Conservation (phyloP, 2,329 filamentous ascomycete genomes). For the Xylariaceae sp. region DNA sequence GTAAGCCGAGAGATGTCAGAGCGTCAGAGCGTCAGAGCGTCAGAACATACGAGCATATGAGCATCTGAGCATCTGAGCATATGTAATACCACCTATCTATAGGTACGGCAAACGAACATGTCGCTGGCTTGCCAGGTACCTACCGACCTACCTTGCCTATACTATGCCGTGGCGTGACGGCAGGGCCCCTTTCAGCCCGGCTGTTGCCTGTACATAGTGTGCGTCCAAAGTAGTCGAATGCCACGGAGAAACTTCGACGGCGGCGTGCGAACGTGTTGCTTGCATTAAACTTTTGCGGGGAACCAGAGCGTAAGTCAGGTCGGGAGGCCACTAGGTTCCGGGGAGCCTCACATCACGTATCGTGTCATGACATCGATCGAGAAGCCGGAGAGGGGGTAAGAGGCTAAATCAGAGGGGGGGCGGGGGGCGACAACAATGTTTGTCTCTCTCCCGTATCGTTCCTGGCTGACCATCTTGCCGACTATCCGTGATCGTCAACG, state of each 20-base stretch:
- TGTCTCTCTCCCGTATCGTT: slow-evolving; percentile 3
- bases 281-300: slow-evolving; percentile 30
- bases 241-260: slow-evolving; percentile 25
- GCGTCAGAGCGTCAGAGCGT: background rate
- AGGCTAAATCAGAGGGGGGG: background rate
- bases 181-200: slow-evolving; percentile 21
- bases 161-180: slow-evolving; percentile 9
- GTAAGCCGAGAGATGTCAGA: background rate
- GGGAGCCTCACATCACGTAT: slow-evolving; percentile 13
- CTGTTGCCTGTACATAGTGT: slow-evolving; percentile 17
- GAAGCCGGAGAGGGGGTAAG: slow-evolving; percentile 7
- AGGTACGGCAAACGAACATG: slow-evolving; percentile 5
- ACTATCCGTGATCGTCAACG: slow-evolving; percentile 6
- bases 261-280: slow-evolving; percentile 22
- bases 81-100: slow-evolving; percentile 18
- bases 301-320: slow-evolving; percentile 13
- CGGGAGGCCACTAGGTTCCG: slow-evolving; percentile 11
- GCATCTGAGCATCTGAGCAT: background rate
- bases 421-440: too few species aligned
- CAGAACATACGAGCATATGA: background rate
- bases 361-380: slow-evolving; percentile 11
- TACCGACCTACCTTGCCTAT: background rate
- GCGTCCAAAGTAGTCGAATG: slow-evolving; percentile 6
- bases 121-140: slow-evolving; percentile 2
- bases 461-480: slow-evolving; percentile 13